Evolutionary conservation across 2,329 filamentous ascomycete species (phyloP).

Genomic region (Aspergillus sojae): DNA sequence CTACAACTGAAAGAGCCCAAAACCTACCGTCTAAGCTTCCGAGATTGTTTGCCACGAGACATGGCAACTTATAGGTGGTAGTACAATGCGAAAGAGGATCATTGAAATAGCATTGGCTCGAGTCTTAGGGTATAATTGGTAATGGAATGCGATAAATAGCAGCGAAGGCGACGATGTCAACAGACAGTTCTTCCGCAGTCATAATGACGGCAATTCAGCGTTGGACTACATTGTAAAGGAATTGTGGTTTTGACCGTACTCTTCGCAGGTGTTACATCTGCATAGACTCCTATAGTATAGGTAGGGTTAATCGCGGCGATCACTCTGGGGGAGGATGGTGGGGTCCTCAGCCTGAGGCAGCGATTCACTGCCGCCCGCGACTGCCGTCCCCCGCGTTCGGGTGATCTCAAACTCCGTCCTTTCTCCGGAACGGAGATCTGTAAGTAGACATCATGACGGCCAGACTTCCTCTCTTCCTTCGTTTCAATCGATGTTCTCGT

Average conservation of each 20-base stretch:
- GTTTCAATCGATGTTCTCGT: background rate
- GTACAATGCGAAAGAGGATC: too few species aligned
- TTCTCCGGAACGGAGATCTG: background rate
- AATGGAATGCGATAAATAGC: background rate
- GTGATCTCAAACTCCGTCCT: background rate
- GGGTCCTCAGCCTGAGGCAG: background rate
- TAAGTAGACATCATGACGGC: background rate
- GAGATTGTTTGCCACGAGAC: too few species aligned
- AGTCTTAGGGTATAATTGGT: background rate
- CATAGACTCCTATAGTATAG: background rate
- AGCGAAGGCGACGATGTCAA: background rate
- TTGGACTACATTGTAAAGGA: background rate
- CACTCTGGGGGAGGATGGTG: background rate
- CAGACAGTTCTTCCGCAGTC: too few species aligned
- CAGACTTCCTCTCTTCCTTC: background rate
- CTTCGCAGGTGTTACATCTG: background rate
- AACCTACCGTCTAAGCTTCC: too few species aligned
- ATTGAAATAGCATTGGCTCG: too few species aligned
- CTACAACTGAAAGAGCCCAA: too few species aligned
- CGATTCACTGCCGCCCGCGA: background rate
- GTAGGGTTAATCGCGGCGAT: background rate
- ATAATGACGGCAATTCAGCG: background rate
- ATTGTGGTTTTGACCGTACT: background rate
- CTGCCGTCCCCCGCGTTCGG: background rate
- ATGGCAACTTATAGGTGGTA: too few species aligned